phyloP scores from a whole-genome alignment of 2,329 filamentous ascomycete species.

The Penicillium thymicola region DNA sequence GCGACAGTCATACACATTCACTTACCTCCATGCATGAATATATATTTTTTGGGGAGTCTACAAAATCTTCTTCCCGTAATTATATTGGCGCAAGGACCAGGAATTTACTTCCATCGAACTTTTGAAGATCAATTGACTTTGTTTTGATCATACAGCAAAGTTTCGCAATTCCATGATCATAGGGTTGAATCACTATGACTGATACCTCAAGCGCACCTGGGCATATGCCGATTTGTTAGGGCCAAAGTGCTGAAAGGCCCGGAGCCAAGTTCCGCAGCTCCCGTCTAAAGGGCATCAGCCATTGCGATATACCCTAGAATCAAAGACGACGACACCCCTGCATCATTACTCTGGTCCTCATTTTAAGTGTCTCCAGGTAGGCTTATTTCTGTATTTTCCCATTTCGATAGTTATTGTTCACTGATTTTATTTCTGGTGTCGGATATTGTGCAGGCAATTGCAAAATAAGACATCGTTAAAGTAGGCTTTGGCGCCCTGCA shows the following conservation, averaged over 20 bases:
- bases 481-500: background rate
- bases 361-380: background rate
- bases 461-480: background rate
- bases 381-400: background rate
- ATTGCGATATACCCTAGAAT: background rate
- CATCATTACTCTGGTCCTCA: constrained; percentile 15
- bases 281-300: background rate
- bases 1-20: background rate
- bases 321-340: constrained; percentile 21
- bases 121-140: background rate
- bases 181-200: constrained; percentile 19
- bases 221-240: background rate
- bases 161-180: constrained; percentile 6
- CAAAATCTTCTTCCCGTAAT: background rate
- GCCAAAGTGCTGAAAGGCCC: background rate
- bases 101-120: background rate
- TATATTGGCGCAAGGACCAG: background rate
- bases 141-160: background rate
- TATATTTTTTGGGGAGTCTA: no score
- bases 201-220: background rate
- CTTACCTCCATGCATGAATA: background rate
- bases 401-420: background rate
- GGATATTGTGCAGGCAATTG: background rate
- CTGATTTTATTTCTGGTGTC: background rate
- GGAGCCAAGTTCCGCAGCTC: constrained; percentile 17